Evolutionary conservation across 1,139 yeast species (phyloP), one percentile per base, ranked within the genome.

Genomic region (Yamadazyma dendronema): DNA sequence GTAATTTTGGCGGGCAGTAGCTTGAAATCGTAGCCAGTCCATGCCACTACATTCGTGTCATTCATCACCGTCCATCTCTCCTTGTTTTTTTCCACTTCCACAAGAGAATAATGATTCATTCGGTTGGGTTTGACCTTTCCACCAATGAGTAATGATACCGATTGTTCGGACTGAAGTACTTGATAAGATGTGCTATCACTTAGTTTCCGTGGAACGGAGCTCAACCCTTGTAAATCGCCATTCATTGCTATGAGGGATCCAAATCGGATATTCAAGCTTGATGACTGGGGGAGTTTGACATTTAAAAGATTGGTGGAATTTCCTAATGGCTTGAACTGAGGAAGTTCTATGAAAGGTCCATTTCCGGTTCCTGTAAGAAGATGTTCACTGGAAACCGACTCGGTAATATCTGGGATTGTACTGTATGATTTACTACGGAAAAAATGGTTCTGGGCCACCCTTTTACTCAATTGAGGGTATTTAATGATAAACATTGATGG

Each of bases 331-430:
- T 47, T 48, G 46, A 67, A 65, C 21, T 47, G 43, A 1, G 74
- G 72, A 13, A 63, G 43, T 37, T 65, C 72, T 12, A 62, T 52
- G 39, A 70, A 69, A 11, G 75, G 75, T 1, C 75, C 75, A 28
- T 49, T 50, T 1, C 72, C 72, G 1, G 70, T 65, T 2, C 53
- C 57, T 9, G 44, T 50, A 2, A 61, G 52, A 14, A 52, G 36
- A 19, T 38, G 41, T 4, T 51, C 37, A 17, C 39, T 47, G 10
- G 49, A 30, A 13, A 58, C 31, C 17, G 39, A 46, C 4, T 31
- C 29, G 21, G 42, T 31, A 12, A 44, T 38, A 21, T 44, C 41
- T 14, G 32, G 33, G 32, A 17, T 16, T 15, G 37, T 30, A 21
- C n/a, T n/a, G n/a, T n/a, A n/a, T n/a, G 36, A 30, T 9, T 26